Conservation (phyloP, 495 filamentous ascomycete genomes). For the Penicillium goetzii region DNA sequence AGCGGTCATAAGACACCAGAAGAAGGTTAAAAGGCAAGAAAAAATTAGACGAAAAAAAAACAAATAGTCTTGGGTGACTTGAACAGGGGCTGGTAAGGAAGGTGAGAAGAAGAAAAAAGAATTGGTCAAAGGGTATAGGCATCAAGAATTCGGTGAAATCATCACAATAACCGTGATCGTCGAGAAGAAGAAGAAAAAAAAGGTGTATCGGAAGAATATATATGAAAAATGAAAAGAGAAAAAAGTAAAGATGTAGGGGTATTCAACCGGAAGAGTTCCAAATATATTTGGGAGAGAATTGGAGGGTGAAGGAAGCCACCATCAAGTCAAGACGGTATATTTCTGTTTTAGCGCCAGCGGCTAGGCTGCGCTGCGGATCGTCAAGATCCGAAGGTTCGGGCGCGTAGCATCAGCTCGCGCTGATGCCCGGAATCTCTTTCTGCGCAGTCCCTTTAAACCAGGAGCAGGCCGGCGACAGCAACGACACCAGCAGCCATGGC, state of each 20-base stretch:
- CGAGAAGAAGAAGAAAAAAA: conserved; percentile 18
- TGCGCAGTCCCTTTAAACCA: conserved; percentile 39
- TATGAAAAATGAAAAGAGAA: conserved; percentile 19
- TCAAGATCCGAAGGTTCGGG: conserved; percentile 19
- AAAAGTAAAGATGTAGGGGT: not conserved
- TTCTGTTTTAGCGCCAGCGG: not conserved
- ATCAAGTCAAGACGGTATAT: not conserved
- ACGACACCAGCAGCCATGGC: conserved; percentile 43
- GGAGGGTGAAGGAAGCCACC: not conserved
- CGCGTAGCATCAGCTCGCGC: conserved; percentile 1
- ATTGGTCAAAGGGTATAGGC: conserved; percentile 35
- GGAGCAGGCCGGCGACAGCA: conserved; percentile 47
- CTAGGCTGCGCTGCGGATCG: conserved; percentile 15
- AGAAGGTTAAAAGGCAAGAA: conserved; percentile 8
- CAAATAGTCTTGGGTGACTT: conserved; percentile 22
- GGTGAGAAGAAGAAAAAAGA: conserved; percentile 4
- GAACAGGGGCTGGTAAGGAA: conserved; percentile 17
- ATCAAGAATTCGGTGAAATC: conserved; percentile 34
- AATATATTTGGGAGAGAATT: not conserved
- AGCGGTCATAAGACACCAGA: conserved; percentile 11
- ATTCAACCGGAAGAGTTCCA: conserved; percentile 10
- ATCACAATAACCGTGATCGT: conserved; percentile 28
- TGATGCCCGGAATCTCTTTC: not conserved
- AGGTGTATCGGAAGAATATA: conserved; percentile 27
- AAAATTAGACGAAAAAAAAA: conserved; percentile 10